Base-by-base conservation (phyloP, 2,329 filamentous ascomycete genomes). In the Keithomyces neogunnii region DNA sequence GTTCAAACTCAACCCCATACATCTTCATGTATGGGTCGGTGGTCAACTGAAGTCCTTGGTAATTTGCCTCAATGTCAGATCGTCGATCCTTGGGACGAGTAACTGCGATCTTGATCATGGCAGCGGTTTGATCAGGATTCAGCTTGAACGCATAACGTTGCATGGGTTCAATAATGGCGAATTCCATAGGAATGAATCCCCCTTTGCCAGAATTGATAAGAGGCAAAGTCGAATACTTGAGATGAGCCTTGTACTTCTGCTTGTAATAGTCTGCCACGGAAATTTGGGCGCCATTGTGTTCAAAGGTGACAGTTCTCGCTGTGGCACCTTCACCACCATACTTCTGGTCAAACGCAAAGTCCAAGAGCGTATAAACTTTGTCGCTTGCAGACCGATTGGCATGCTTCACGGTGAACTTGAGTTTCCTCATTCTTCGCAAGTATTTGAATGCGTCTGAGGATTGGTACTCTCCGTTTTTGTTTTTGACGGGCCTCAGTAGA, bases 61-160 rank as follows among this genome's bases (percentile, higher is more conserved):
- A 70, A 39, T 64, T 63, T 5, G 50, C 51, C 50, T 68, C 58
- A 58, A 97, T 90, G 26, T 86, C 81, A 0, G 65, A 59, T 57
- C 81, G 79, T n/a, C 93, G 87, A 32, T 82, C 65, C 0, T 66
- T 64, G 0, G 93, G 93, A 1, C 85, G 78, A 5, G 86, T 89
- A 4, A 96, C 92, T 0, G 92, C 91, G 60, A 92, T 89, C 66
- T 87, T 92, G 72, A 99, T 96, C 93, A 99, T 99, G 4, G 78
- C 70, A 0, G 85, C 73, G 0, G 92, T 96, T 70, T 95, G 76
- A 0, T 69, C 64, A 0, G 77, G 73, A 49, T 77, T 77, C 1
- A 87, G 65, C 66, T 86, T 87, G 69, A 73, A 85, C 0, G 73
- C 71, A 56, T 85, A 88, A 0, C 79, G 72, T 63, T 86, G 83